Base-by-base conservation (phyloP, 2,329 filamentous ascomycete genomes). In the Exutisphaerella laricina region DNA sequence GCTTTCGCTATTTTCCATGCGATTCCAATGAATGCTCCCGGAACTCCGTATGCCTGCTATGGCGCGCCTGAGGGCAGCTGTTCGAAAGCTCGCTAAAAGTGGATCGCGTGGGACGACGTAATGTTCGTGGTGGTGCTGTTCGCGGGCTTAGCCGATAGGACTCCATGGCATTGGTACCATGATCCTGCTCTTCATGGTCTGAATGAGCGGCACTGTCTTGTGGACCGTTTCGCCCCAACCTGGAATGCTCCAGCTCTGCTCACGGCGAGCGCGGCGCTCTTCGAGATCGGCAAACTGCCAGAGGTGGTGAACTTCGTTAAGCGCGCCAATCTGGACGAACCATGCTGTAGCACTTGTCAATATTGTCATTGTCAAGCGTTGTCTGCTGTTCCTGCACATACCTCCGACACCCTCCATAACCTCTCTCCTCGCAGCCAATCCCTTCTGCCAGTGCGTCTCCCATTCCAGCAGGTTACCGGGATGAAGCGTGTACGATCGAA, bases 201-300 rank as follows among this genome's bases (percentile, higher is more conserved):
- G 89, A 58, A 98, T 98, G 51, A 98, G 75, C 22, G 92, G 92
- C 34, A 98, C 92, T 1, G 92, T 98, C 77, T 94, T 96, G 74
- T 98, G 92, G 26, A 97, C 92, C 21, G 57, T 60, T 48, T 59
- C 58, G 13, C 56, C 58, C 92, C 92, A 98, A 33, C 92, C 92
- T 62, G 95, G 85, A 29, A 94, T 80, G 53, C 81, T 80, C 92
- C 92, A 98, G 66, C 89, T 96, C 75, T 94, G 81, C 74, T 98
- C 92, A 53, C 92, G 79, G 54, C 88, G 79, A 25, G 85, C 71
- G 66, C 94, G 92, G 53, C 92, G 81, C 71, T 97, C 92, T 68
- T 97, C 89, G 48, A 98, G 70, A 66, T 98, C 87, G 56, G 90
- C 89, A 72, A 97, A 98, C 64, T 98, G 92, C 92, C 92, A 98